phyloP scores from a whole-genome alignment of 495 filamentous ascomycete species.

The Hypomontagnella submonticulosa region DNA sequence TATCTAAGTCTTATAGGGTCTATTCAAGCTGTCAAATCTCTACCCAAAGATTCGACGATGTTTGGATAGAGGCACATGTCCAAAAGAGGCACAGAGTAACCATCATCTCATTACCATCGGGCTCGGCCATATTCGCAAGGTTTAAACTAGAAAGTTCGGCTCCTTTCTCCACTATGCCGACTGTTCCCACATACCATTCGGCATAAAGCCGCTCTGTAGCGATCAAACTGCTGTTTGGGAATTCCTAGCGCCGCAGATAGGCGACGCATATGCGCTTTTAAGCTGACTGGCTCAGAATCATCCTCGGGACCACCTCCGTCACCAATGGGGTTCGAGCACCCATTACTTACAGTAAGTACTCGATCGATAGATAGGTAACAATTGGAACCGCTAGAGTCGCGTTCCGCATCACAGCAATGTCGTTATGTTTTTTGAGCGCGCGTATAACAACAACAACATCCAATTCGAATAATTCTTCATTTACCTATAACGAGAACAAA shows the following conservation, averaged over 20 bases:
- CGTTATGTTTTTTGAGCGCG: constrained; percentile 1
- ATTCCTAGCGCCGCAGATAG: constrained; percentile 6
- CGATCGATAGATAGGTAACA: too few relatives aligned
- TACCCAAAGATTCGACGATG: too few relatives aligned
- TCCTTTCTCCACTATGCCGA: constrained; percentile 8
- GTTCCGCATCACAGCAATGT: not conserved
- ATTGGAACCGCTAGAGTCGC: not conserved
- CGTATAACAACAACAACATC: constrained; percentile 11
- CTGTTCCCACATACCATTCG: constrained; percentile 16
- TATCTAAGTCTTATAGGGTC: too few relatives aligned
- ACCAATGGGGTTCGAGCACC: constrained; percentile 9
- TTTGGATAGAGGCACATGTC: not conserved
- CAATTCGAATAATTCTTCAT: not conserved
- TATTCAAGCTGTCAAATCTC: too few relatives aligned
- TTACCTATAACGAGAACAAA: not conserved
- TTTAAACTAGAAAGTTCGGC: constrained; percentile 19
- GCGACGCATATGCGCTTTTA: constrained; percentile 1
- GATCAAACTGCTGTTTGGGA: constrained; percentile 20
- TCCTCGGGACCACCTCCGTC: constrained; percentile 7
- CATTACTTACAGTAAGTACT: not conserved
- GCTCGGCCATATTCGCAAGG: constrained; percentile 20
- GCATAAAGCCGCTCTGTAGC: constrained; percentile 22
- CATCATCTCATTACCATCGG: constrained; percentile 29
- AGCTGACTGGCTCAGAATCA: constrained; percentile 9
- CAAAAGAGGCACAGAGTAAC: constrained; percentile 12